A percentile compares a stretch with the other conserved stretches of the same genome.
These are phyloP conservation scores for Chrysanthemum lavandulifolium DNA, from an alignment of 129 eudicot species.

Conservation along the genomic window DNA sequence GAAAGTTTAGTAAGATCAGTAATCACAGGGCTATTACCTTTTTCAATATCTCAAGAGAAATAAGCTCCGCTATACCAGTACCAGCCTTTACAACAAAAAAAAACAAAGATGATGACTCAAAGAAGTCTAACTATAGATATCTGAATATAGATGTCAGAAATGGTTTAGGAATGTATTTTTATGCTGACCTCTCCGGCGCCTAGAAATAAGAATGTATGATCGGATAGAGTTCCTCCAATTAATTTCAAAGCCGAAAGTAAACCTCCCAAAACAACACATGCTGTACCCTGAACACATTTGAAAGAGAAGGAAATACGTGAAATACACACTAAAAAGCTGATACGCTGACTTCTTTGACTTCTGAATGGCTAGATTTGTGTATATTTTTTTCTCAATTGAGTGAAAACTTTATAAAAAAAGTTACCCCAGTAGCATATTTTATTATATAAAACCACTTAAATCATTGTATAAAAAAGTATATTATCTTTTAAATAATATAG, in stretches of 20 bases:
- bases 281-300: conserved; percentile 55
- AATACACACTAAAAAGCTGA: background rate
- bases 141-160: background rate
- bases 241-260: conserved; percentile 59
- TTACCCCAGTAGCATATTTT: background rate
- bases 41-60: conserved; percentile 80
- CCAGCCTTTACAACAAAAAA: conserved; percentile 67
- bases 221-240: conserved; percentile 69
- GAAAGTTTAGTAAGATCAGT: background rate
- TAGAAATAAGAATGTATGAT: conserved; percentile 75
- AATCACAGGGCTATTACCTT: conserved; percentile 40
- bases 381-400: background rate
- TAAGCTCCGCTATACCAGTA: conserved; percentile 97
- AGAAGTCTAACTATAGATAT: background rate
- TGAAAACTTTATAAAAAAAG: background rate
- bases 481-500: background rate
- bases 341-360: background rate
- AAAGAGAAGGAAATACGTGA: background rate
- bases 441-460: background rate
- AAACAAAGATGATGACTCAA: background rate
- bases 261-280: conserved; percentile 83
- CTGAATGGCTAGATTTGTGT: background rate
- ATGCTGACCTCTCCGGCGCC: conserved; percentile 87
- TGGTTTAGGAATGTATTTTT: conserved; percentile 3
- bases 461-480: background rate